Evolutionary conservation across 306 rosid genomes (phyloP).

Genomic region (Leucaena leucocephala): DNA sequence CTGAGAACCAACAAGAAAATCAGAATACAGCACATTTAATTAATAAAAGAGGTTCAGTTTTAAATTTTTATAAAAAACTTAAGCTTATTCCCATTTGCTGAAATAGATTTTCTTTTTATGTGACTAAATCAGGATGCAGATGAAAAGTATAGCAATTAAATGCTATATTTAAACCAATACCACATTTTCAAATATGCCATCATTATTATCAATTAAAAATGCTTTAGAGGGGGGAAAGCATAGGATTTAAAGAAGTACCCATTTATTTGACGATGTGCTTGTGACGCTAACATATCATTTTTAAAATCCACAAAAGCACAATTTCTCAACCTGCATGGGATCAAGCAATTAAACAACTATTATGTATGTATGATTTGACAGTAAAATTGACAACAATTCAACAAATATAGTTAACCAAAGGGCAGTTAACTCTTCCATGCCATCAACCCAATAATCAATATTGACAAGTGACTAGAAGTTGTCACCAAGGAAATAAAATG

Average conservation of each 20-base stretch:
- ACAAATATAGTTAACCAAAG: neutral
- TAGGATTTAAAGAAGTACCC: conserved; percentile 49
- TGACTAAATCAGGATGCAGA: conserved; percentile 14
- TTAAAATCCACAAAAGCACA: conserved; percentile 79
- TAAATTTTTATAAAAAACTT: neutral
- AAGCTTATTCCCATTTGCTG: neutral
- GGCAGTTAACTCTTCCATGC: conserved; percentile 2
- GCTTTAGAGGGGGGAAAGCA: neutral
- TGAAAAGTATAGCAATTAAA: neutral
- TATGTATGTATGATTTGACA: neutral
- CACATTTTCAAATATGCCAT: neutral
- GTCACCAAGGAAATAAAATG: neutral
- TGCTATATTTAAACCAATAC: neutral
- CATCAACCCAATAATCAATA: neutral
- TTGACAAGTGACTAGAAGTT: conserved; percentile 6
- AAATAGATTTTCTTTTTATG: conserved; percentile 8
- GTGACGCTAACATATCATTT: conserved; percentile 68
- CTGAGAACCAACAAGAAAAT: conserved; percentile 46
- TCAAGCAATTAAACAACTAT: neutral
- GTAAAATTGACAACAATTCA: neutral
- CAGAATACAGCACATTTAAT: conserved; percentile 25
- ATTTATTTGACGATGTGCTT: conserved; percentile 72
- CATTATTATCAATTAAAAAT: conserved; percentile 9
- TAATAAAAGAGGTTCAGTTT: conserved; percentile 3
- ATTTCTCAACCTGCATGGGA: conserved; percentile 64